Conservation (phyloP, 2,329 filamentous ascomycete genomes). For the Davidsoniella eucalypti region DNA sequence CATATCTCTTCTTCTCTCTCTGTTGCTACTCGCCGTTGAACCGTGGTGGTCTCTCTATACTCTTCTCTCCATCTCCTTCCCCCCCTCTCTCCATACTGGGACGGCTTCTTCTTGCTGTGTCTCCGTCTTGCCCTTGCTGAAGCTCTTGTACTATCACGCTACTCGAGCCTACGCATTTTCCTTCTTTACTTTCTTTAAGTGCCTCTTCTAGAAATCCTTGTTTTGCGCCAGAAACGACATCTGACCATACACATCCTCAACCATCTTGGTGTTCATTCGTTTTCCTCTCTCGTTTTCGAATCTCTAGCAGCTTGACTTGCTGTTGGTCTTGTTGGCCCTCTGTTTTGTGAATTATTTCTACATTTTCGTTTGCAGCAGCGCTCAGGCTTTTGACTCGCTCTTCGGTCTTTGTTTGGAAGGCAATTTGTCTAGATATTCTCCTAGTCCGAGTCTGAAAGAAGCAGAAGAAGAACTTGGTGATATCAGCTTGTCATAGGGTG, state of each 20-base stretch:
- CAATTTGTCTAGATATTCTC: too few relatives aligned
- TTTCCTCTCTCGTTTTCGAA: slow-evolving; percentile 3
- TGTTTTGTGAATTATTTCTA: too few relatives aligned
- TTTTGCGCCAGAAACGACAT: slow-evolving; percentile 1
- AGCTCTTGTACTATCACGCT: not conserved
- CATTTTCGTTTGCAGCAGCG: too few relatives aligned
- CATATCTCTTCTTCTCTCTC: slow-evolving; percentile 1
- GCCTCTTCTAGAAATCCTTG: slow-evolving; percentile 4
- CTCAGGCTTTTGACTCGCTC: too few relatives aligned
- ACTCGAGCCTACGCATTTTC: slow-evolving; percentile 2
- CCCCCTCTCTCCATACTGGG: too few relatives aligned
- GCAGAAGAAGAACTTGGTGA: too few relatives aligned
- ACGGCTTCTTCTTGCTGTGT: not conserved
- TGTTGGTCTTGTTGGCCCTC: not conserved
- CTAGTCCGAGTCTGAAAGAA: too few relatives aligned
- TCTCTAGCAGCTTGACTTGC: slow-evolving; percentile 1
- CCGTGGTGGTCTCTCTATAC: not conserved
- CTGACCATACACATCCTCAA: not conserved
- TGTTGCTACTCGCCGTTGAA: too few relatives aligned
- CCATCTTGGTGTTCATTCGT: slow-evolving; percentile 5
- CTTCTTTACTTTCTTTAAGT: not conserved
- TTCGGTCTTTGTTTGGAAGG: too few relatives aligned
- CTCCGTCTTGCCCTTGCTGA: not conserved
- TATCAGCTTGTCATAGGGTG: too few relatives aligned
- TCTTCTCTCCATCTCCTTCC: not conserved